These are phyloP conservation scores for Neospermospora avenae DNA, from an alignment of 2,329 filamentous ascomycete species.

Conservation along the genomic window DNA sequence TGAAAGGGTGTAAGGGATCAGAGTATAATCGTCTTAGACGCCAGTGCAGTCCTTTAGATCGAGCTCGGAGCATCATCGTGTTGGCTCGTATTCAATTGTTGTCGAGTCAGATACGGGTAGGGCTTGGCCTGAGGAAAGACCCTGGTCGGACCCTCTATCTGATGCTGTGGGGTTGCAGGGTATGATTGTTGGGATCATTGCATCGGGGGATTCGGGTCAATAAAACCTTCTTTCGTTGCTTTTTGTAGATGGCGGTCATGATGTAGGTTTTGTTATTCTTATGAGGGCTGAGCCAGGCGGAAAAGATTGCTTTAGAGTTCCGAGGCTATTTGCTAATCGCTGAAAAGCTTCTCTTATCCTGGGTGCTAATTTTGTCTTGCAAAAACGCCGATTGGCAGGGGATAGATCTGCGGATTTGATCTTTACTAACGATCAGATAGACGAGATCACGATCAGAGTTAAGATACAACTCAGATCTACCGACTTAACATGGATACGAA, in stretches of 20 bases:
- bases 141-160: neutral
- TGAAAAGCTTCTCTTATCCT: too few species aligned
- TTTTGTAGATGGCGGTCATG: neutral
- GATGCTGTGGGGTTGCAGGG: neutral
- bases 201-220: neutral
- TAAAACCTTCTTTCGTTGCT: neutral
- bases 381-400: neutral
- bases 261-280: constrained; percentile 2
- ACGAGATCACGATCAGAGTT: neutral
- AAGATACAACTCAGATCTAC: neutral
- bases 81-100: neutral
- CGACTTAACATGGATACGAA: neutral
- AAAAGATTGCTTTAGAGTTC: neutral
- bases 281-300: neutral
- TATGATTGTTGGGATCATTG: neutral
- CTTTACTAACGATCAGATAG: neutral
- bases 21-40: neutral
- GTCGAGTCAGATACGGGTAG: neutral
- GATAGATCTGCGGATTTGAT: neutral
- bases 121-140: neutral
- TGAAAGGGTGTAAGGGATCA: too few species aligned
- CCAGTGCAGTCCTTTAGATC: neutral
- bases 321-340: neutral
- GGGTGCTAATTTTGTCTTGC: neutral
- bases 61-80: neutral